phyloP scores from a whole-genome alignment of 2,329 filamentous ascomycete genomes.

The Hirsutella rhossiliensis region DNA sequence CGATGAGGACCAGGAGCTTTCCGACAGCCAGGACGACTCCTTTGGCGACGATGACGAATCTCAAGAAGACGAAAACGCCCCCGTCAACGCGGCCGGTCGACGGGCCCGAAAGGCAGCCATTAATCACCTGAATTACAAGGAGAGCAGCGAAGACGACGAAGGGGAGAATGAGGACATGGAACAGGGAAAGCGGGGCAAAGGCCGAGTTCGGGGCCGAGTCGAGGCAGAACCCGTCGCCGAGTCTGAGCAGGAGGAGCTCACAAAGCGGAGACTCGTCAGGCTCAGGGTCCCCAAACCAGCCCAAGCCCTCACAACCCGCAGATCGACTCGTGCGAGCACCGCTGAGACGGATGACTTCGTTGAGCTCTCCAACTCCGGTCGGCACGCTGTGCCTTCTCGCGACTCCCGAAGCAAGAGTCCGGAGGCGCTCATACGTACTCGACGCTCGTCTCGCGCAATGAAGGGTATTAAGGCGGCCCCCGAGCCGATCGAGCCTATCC shows the following conservation, averaged over 20 bases:
- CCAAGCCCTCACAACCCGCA: conserved; percentile 22
- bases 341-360: conserved; percentile 43
- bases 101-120: conserved; percentile 34
- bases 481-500: conserved; percentile 34
- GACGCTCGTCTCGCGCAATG: conserved; percentile 33
- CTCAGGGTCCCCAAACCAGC: conserved; percentile 25
- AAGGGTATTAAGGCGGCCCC: conserved; percentile 39
- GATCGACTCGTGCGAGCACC: conserved; percentile 39
- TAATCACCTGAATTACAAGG: conserved; percentile 33
- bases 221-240: conserved; percentile 15
- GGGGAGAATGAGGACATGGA: not conserved
- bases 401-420: conserved; percentile 45
- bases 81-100: conserved; percentile 35
- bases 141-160: conserved; percentile 30
- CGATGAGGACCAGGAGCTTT: conserved; percentile 44
- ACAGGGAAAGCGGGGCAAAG: conserved; percentile 13
- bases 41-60: conserved; percentile 28
- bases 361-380: conserved; percentile 49
- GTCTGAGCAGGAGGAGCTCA: conserved; percentile 12
- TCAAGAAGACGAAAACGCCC: conserved; percentile 26
- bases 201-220: conserved; percentile 18
- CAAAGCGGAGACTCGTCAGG: conserved; percentile 29
- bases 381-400: conserved; percentile 36
- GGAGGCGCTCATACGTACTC: conserved; percentile 30
- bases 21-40: conserved; percentile 39